Evolutionary conservation across 2,329 filamentous ascomycete species (phyloP).

Genomic region (Zasmidium cellare): DNA sequence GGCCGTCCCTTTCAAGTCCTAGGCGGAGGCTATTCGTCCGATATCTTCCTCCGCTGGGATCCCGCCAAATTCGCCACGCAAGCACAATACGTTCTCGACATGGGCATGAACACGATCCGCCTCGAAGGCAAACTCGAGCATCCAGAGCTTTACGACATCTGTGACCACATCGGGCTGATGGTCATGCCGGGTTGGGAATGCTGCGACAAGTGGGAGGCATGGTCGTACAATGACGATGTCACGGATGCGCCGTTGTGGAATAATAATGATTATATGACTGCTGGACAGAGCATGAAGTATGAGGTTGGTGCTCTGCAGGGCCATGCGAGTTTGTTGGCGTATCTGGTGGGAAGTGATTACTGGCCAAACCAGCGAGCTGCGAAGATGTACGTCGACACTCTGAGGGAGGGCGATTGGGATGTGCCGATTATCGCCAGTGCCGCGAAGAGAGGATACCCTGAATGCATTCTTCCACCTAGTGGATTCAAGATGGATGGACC

Average conservation of each 20-base stretch:
- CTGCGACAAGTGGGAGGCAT: slow-evolving; percentile 42
- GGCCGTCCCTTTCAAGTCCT: slow-evolving; percentile 12
- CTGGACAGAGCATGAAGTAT: slow-evolving; percentile 7
- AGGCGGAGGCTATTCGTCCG: slow-evolving; percentile 9
- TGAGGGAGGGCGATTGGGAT: slow-evolving; percentile 10
- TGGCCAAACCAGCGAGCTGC: slow-evolving; percentile 14
- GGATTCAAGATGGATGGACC: slow-evolving; percentile 13
- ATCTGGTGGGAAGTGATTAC: slow-evolving; percentile 13
- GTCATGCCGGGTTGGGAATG: slow-evolving; percentile 32
- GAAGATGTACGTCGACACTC: slow-evolving; percentile 7
- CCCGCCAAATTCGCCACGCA: slow-evolving; percentile 2
- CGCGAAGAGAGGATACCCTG: slow-evolving; percentile 11
- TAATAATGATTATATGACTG: slow-evolving; percentile 10
- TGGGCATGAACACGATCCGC: slow-evolving; percentile 15
- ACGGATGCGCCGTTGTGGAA: slow-evolving; percentile 9
- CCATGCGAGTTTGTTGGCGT: slow-evolving; percentile 12
- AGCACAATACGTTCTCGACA: slow-evolving; percentile 11
- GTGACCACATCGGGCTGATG: slow-evolving; percentile 10
- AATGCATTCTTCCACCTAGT: slow-evolving; percentile 6
- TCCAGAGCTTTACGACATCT: slow-evolving; percentile 11
- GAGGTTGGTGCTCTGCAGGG: slow-evolving; percentile 8
- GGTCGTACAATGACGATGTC: slow-evolving; percentile 42
- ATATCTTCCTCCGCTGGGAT: slow-evolving; percentile 14
- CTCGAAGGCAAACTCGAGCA: slow-evolving; percentile 14
- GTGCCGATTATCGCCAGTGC: slow-evolving; percentile 11